These are phyloP conservation scores for Phytophthora pluvialis DNA, from an alignment of 352 stramenopile genomes.

Conservation along the genomic window DNA sequence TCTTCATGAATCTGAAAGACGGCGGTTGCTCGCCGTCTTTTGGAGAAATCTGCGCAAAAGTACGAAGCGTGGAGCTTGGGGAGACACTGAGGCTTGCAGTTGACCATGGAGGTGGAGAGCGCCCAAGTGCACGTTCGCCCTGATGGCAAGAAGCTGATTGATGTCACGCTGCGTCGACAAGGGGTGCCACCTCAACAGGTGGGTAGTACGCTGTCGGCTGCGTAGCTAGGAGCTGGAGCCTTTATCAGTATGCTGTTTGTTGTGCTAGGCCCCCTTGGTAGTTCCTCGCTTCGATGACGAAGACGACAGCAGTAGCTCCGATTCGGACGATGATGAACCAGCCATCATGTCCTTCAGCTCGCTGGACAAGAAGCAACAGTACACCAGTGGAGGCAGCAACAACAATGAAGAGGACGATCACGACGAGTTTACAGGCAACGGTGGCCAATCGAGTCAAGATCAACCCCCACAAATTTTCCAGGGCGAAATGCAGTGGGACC, in stretches of 20 bases:
- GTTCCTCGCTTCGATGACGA: constrained; percentile 80
- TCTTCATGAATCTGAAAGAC: background rate
- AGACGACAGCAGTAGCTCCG: constrained; percentile 58
- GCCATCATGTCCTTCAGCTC: background rate
- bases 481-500: constrained; percentile 54
- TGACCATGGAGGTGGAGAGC: constrained; percentile 59
- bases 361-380: constrained; percentile 4
- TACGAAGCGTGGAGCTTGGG: background rate
- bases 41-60: constrained; percentile 2
- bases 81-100: background rate
- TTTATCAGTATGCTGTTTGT: background rate
- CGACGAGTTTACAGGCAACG: constrained; percentile 22
- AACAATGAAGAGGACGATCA: constrained; percentile 37
- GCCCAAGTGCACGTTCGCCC: constrained; percentile 44
- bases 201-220: background rate
- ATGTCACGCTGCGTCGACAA: constrained; percentile 52
- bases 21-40: constrained; percentile 25
- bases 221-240: background rate
- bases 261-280: constrained; percentile 45
- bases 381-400: constrained; percentile 8
- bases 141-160: constrained; percentile 62
- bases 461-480: constrained; percentile 20
- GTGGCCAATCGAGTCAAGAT: background rate
- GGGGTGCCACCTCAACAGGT: constrained; percentile 21
- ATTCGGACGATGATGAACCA: constrained; percentile 39